Conservation (phyloP, 768 basidiomycete species). For the Kockovaella imperatae region DNA sequence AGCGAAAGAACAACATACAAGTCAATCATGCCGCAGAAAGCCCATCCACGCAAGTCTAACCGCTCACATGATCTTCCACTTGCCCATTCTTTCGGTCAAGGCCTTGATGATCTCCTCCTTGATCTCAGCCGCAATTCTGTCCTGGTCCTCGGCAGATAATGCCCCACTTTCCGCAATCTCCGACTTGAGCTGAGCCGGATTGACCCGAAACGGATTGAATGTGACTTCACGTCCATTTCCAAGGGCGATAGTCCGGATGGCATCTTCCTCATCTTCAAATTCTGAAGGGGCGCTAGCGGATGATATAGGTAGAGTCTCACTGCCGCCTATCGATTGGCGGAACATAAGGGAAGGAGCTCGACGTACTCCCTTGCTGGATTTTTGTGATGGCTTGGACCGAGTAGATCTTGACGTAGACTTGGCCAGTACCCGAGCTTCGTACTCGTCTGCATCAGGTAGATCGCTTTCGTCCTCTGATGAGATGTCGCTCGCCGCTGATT, state of each 20-base stretch:
- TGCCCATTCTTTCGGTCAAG: slow-evolving; percentile 18
- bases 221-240: slow-evolving; percentile 72
- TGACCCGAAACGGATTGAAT: slow-evolving; percentile 76
- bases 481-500: not conserved
- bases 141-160: slow-evolving; percentile 18
- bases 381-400: not conserved
- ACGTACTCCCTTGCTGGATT: slow-evolving; percentile 1
- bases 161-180: slow-evolving; percentile 54
- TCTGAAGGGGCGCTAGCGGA: not conserved
- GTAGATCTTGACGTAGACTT: slow-evolving; percentile 4
- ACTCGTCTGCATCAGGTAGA: slow-evolving; percentile 35
- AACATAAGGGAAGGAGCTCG: slow-evolving; percentile 38
- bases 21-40: not conserved
- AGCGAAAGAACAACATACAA: not conserved
- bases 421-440: slow-evolving; percentile 28
- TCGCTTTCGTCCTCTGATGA: slow-evolving; percentile 21
- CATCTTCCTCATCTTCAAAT: not conserved
- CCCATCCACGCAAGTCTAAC: too few species aligned
- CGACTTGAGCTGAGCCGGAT: slow-evolving; percentile 46
- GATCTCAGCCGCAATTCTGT: slow-evolving; percentile 41
- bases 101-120: slow-evolving; percentile 46
- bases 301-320: not conserved
- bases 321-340: slow-evolving; percentile 22
- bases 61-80: slow-evolving; percentile 18
- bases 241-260: slow-evolving; percentile 9